Base-by-base conservation (phyloP, 2,329 filamentous ascomycete genomes). In the Scedosporium minutisporum region DNA sequence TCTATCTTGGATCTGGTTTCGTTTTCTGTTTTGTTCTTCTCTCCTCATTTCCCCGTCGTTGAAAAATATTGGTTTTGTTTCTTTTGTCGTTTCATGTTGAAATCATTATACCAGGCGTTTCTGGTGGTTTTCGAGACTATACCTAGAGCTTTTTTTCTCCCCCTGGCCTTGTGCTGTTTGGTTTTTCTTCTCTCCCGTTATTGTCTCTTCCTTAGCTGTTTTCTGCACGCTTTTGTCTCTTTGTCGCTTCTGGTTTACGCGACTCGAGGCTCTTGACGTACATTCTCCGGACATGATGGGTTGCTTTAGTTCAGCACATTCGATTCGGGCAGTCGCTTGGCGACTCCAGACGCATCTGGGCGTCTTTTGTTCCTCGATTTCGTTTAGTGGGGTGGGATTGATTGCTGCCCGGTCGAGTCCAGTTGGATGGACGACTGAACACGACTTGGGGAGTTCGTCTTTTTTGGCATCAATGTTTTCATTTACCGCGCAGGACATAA, bases 71-170 rank as follows among this genome's bases (percentile, higher is more conserved):
- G 59, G 57, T 62, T 62, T 70, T 65, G 63, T 69, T 66, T 64
- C 66, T 67, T 63, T 63, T 64, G 64, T 66, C 58, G 65, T 66
- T 65, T 63, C 62, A 58, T 66, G 65, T 66, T 61, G 62, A 65
- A 3, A 64, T 64, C 62, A 65, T 65, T 62, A 63, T 66, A 66
- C 65, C 53, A 25, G 41, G 64, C 46, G 57, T 44, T 60, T 38
- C 58, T 63, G 62, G 58, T 29, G 67, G 44, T 64, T 67, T 64
- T 64, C 62, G 60, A 59, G 53, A 64, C 61, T 66, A 63, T 63
- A 46, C 53, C 63, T 63, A 41, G 51, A 41, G 62, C 55, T 68
- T 72, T 60, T 33, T 58, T 38, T 33, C 53, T 58, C 23, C 41
- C 23, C 60, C 57, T 63, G 14, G 46, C 38, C 42, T 57, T 42